Conservation (phyloP, 768 basidiomycete species). For the Tulasnella calospora region DNA sequence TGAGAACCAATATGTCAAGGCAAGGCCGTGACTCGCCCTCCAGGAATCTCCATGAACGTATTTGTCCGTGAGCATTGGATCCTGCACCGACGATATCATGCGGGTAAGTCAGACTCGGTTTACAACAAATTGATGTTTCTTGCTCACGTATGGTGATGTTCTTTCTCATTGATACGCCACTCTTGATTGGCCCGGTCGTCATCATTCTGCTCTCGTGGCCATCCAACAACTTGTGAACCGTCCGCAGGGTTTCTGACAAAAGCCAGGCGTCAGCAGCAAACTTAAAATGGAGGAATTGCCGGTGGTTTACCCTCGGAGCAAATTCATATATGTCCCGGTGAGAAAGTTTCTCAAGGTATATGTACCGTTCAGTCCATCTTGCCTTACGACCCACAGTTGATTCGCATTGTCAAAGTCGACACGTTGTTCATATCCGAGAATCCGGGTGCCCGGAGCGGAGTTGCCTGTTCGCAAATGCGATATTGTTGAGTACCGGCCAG, state of each 20-base stretch:
- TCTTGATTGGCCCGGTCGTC: not conserved
- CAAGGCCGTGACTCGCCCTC: not conserved
- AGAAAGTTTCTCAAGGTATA: not conserved
- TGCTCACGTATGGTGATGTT: not conserved
- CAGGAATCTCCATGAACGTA: not conserved
- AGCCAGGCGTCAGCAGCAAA: not conserved
- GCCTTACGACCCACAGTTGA: not conserved
- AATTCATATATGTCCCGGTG: not conserved
- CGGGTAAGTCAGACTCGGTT: not conserved
- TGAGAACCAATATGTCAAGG: not conserved
- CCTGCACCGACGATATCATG: not conserved
- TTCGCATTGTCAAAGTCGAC: not conserved
- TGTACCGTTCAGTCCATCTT: not conserved
- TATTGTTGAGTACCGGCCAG: not conserved
- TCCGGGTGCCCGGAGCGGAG: not conserved
- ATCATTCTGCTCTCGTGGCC: not conserved
- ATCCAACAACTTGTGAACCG: not conserved
- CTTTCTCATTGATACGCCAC: not conserved
- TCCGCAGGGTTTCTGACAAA: not conserved
- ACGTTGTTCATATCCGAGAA: not conserved
- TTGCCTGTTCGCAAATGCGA: not conserved
- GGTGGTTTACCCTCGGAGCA: not conserved
- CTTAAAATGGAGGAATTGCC: not conserved
- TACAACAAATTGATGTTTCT: not conserved
- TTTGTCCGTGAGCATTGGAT: not conserved